phyloP scores from a whole-genome alignment of 2,329 filamentous ascomycete species.

The Coniella vitis region DNA sequence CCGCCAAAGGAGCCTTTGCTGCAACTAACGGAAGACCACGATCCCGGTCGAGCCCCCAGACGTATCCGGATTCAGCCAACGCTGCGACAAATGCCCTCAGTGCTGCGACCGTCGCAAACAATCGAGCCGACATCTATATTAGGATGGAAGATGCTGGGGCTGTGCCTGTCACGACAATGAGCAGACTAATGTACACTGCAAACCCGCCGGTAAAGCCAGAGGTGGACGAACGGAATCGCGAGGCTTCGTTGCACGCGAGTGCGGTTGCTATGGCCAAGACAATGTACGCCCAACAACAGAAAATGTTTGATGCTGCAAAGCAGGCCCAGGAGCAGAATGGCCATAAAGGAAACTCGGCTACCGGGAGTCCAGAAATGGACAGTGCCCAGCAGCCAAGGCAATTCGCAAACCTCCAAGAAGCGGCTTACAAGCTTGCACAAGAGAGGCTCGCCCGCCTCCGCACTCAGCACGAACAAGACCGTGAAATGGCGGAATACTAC shows the following conservation, averaged over 20 bases:
- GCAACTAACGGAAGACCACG: slow-evolving; percentile 44
- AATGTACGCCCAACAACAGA: slow-evolving; percentile 70
- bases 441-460: slow-evolving; percentile 77
- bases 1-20: slow-evolving; percentile 71
- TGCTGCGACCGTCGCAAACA: slow-evolving; percentile 60
- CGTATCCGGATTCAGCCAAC: slow-evolving; percentile 47
- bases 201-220: slow-evolving; percentile 66
- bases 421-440: slow-evolving; percentile 78
- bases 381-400: slow-evolving; percentile 41
- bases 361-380: slow-evolving; percentile 19
- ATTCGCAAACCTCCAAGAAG: slow-evolving; percentile 68
- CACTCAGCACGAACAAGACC: slow-evolving; percentile 56
- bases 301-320: slow-evolving; percentile 46
- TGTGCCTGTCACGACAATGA: slow-evolving; percentile 59
- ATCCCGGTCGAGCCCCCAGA: slow-evolving; percentile 55
- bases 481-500: slow-evolving; percentile 71
- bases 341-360: slow-evolving; percentile 20
- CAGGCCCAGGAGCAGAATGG: slow-evolving; percentile 28
- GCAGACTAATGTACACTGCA: slow-evolving; percentile 70
- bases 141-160: slow-evolving; percentile 57
- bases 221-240: slow-evolving; percentile 64
- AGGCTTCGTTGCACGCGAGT: slow-evolving; percentile 70
- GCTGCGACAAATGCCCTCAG: slow-evolving; percentile 63
- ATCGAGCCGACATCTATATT: slow-evolving; percentile 44
- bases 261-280: slow-evolving; percentile 84